Evolutionary conservation across 2,329 filamentous ascomycete genomes (phyloP), one percentile per base, ranked within the genome.

Genomic region (Exophiala aquamarina): DNA sequence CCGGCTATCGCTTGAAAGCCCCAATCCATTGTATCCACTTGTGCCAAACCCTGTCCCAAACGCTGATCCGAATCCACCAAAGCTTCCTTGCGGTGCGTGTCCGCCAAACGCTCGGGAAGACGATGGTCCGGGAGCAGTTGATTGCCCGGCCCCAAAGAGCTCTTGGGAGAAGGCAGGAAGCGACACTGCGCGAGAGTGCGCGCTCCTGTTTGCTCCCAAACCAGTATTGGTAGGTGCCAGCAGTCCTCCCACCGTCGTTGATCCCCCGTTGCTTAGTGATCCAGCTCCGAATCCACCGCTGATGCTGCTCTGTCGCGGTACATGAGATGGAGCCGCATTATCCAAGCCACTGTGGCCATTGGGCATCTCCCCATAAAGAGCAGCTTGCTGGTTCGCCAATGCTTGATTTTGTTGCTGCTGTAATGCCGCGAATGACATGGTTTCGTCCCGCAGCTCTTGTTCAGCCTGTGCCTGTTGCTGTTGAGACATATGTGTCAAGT

Each of bases 151-250:
- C 20, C 57, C 73, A 59, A 80, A 78, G 10, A 75, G 71, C 35
- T 79, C 78, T 55, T 83, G 78, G 2, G 78, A 80, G 64, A 84
- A 84, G 4, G 80, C 82, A 1, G 93, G 93, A 62, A 98, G 74
- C 65, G 90, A 95, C 50, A 96, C 89, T 26, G 93, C 90, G 29
- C 93, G 85, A 62, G 82, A 92, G 63, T 86, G 83, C 55, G 79
- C 77, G 34, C 77, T 76, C 47, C 79, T 75, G 35, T 73, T 74
- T 45, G 73, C 70, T 44, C 70, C 78, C 44, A 81, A 64, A 56
- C 66, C 71, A 51, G 67, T 70, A 47, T 81, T 84, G 41, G 81
- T 82, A 2, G 88, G 87, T 2, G 87, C 86, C 41, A 93, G 77
- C 29, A 94, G 79, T 6, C 87, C 86, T 34, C 86, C 86, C 51